Percentiles rank a stretch among this genome's conserved stretches.
Evolutionary conservation across 208 protist genomes (phyloP).

Genomic region (Leishmania lainsoni): DNA sequence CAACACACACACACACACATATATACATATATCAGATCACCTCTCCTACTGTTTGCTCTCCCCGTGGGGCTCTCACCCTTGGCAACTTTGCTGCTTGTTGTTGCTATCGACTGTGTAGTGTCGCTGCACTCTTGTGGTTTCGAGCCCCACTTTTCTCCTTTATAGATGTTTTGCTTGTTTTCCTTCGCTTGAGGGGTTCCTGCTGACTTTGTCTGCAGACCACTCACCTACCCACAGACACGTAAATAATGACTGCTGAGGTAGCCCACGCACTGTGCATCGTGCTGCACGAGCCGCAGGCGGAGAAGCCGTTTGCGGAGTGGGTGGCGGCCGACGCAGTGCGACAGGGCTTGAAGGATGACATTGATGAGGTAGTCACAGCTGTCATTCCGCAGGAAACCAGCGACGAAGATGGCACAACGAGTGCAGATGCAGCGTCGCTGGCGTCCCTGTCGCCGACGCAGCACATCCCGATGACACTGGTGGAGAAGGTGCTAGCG

Average conservation of each 20-base stretch:
- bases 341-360: slow-evolving; percentile 11
- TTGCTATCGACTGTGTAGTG: background rate
- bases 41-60: background rate
- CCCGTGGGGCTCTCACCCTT: too few species aligned
- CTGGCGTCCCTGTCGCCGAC: background rate
- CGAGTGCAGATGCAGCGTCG: background rate
- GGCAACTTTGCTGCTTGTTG: slow-evolving; percentile 6
- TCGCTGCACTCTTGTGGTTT: too few species aligned
- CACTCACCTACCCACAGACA: background rate
- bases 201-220: background rate
- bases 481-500: slow-evolving; percentile 13
- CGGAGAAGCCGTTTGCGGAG: slow-evolving; percentile 30
- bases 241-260: background rate
- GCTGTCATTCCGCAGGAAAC: slow-evolving; percentile 7
- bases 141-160: background rate
- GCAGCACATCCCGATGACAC: slow-evolving; percentile 1
- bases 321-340: slow-evolving; percentile 38
- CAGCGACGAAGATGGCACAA: background rate
- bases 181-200: background rate
- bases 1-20: background rate
- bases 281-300: slow-evolving; percentile 42
- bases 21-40: too few species aligned
- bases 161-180: background rate
- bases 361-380: slow-evolving; percentile 19
- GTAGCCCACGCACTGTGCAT: slow-evolving; percentile 30